A percentile compares a stretch with the other conserved stretches of the same genome.
These are phyloP conservation scores for Quercus lobata DNA, from an alignment of 331 rosid genomes.

Conservation along the genomic window DNA sequence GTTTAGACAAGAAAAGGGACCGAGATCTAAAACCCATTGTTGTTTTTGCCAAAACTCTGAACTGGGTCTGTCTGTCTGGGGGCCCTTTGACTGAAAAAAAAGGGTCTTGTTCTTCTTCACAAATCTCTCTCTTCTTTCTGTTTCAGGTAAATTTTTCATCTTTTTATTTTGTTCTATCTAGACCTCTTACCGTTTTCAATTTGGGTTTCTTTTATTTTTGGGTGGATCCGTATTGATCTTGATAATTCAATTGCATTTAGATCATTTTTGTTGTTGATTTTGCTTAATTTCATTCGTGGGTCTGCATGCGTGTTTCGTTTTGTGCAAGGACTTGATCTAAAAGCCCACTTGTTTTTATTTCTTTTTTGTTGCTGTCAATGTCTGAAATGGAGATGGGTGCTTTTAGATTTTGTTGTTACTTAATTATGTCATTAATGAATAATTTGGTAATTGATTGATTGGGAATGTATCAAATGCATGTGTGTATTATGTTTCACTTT, in stretches of 20 bases:
- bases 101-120: conserved; percentile 33
- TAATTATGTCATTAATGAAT: neutral
- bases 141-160: conserved; percentile 24
- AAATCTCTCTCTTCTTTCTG: conserved; percentile 21
- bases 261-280: conserved; percentile 15
- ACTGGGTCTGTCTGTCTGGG: conserved; percentile 22
- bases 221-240: conserved; percentile 7
- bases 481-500: neutral
- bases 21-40: conserved; percentile 42
- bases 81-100: conserved; percentile 25
- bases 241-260: conserved; percentile 19
- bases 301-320: conserved; percentile 28
- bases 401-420: conserved; percentile 14
- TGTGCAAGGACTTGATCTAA: neutral
- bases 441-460: conserved; percentile 1
- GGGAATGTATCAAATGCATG: conserved; percentile 5
- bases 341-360: conserved; percentile 4
- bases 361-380: conserved; percentile 10
- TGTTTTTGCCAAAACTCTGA: conserved; percentile 25
- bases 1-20: conserved; percentile 9
- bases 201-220: neutral
- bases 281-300: neutral
- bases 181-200: neutral
- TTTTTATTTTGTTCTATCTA: neutral
- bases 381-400: conserved; percentile 10